These are phyloP conservation scores for Colletotrichum cereale DNA, from an alignment of 2,329 filamentous ascomycete genomes.

Conservation along the genomic window DNA sequence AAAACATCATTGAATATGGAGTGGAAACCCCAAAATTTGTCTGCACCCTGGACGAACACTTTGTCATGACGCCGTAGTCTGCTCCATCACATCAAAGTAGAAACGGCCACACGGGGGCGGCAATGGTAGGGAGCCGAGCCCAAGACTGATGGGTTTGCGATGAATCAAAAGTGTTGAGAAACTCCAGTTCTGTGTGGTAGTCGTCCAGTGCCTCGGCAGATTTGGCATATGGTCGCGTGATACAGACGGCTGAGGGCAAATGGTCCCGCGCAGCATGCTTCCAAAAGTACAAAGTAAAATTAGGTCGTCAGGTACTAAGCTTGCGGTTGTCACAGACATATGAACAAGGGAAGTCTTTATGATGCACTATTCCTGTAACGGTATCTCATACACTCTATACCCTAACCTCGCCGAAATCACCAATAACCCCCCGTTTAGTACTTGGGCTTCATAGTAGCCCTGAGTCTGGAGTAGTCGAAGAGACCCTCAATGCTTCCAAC, in stretches of 20 bases:
- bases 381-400: slow-evolving; percentile 70
- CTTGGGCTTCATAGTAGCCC: slow-evolving; percentile 91
- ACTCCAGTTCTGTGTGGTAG: too few relatives aligned
- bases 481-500: slow-evolving; percentile 92
- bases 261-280: neutral
- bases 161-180: neutral
- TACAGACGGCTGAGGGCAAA: neutral
- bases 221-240: neutral
- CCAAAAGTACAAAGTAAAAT: slow-evolving; percentile 34
- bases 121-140: too few relatives aligned
- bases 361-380: slow-evolving; percentile 65
- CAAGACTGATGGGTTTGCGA: too few relatives aligned
- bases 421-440: slow-evolving; percentile 56
- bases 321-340: slow-evolving; percentile 38
- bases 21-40: neutral
- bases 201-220: too few relatives aligned
- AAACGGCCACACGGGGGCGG: neutral
- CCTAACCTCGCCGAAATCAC: slow-evolving; percentile 53
- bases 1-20: slow-evolving; percentile 23
- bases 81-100: neutral
- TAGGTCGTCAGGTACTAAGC: slow-evolving; percentile 37
- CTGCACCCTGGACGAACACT: neutral
- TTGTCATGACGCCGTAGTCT: neutral
- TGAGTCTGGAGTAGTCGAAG: slow-evolving; percentile 81
- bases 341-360: slow-evolving; percentile 56